Evolutionary conservation across 2,329 filamentous ascomycete species (phyloP).

Genomic region (Epichloe coenophiala): DNA sequence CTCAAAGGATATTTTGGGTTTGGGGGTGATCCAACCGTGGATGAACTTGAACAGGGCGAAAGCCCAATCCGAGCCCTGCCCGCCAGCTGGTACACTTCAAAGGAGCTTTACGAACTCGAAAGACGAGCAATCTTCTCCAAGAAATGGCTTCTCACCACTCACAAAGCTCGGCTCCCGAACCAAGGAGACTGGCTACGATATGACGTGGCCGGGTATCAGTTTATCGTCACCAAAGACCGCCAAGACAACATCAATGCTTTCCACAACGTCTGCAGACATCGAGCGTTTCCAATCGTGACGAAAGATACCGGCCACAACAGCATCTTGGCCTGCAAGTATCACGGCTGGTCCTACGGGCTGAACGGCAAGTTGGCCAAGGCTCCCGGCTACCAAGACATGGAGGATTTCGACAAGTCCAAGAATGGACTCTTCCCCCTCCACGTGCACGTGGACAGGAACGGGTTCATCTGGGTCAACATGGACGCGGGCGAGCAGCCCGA

Average conservation of each 20-base stretch:
- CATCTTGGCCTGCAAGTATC: conserved; percentile 46
- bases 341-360: conserved; percentile 49
- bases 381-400: conserved; percentile 41
- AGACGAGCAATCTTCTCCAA: conserved; percentile 42
- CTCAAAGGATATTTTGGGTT: conserved; percentile 26
- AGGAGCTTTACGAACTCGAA: conserved; percentile 44
- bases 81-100: conserved; percentile 35
- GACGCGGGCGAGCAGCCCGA: conserved; percentile 32
- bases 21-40: conserved; percentile 11
- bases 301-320: conserved; percentile 34
- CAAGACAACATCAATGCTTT: conserved; percentile 42
- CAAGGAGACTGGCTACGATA: conserved; percentile 44
- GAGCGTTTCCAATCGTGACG: conserved; percentile 44
- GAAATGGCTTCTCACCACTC: conserved; percentile 41
- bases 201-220: conserved; percentile 40
- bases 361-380: conserved; percentile 45
- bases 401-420: conserved; percentile 40
- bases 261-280: conserved; percentile 49
- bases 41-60: conserved; percentile 12
- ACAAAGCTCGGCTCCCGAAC: conserved; percentile 35
- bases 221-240: conserved; percentile 37
- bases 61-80: conserved; percentile 27
- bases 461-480: conserved; percentile 47
- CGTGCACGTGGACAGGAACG: conserved; percentile 35
- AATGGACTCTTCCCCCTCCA: conserved; percentile 44